Evolutionary conservation across 495 filamentous ascomycete genomes (phyloP).

Genomic region (Aspergillus baeticus): DNA sequence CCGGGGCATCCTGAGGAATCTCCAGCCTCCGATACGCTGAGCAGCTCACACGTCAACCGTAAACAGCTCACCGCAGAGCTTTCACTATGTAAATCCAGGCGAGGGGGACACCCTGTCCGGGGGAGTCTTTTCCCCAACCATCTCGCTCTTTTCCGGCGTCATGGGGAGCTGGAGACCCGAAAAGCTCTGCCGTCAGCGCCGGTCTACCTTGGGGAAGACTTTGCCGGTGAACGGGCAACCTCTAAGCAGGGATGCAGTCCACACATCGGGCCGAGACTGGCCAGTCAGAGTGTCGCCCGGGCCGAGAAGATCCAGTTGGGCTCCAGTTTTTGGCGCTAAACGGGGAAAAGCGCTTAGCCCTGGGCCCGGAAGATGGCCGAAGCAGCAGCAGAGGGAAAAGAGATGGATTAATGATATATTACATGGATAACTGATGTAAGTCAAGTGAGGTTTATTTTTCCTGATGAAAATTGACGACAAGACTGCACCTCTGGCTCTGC

Average conservation of each 20-base stretch:
- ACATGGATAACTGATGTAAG: no score
- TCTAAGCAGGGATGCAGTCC: not conserved
- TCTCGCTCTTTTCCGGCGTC: not conserved
- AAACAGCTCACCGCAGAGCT: not conserved
- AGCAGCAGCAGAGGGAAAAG: not conserved
- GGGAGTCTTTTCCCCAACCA: slow-evolving; percentile 6
- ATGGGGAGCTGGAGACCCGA: not conserved
- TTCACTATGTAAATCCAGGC: not conserved
- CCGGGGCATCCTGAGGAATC: not conserved
- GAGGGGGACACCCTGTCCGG: not conserved
- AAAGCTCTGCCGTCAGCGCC: not conserved
- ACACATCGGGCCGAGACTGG: not conserved
- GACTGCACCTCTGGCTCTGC: no score
- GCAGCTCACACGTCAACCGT: not conserved
- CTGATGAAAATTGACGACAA: no score
- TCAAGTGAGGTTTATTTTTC: no score
- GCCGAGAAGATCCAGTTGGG: no score
- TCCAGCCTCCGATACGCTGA: slow-evolving; percentile 1
- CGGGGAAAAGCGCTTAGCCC: slow-evolving; percentile 7
- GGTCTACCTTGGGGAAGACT: not conserved
- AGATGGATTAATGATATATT: no score
- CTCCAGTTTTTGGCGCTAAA: not conserved
- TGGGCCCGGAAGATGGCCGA: not conserved
- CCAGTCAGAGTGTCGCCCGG: not conserved
- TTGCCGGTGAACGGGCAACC: not conserved